A percentile compares a stretch with the other conserved stretches of the same genome.
Conservation (phyloP, 1,284 basidiomycete species). For the Puccinia coronata region DNA sequence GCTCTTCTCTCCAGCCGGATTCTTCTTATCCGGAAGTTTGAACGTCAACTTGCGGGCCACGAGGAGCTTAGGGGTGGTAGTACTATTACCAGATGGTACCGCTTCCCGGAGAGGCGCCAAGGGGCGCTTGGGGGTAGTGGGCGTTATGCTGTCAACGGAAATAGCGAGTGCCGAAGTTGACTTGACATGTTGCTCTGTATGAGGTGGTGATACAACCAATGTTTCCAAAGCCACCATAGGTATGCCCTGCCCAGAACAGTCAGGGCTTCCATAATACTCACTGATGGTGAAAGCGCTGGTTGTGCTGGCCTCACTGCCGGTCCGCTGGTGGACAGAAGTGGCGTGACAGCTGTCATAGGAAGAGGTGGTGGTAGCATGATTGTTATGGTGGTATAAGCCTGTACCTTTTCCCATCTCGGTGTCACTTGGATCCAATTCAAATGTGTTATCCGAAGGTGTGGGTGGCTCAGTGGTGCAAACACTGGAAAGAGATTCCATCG, state of each 20-base stretch:
- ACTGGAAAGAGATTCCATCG: conserved; percentile 34
- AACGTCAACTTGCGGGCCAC: conserved; percentile 27
- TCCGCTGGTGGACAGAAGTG: conserved; percentile 25
- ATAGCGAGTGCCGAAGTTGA: background rate
- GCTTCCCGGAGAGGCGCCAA: background rate
- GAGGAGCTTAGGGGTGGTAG: conserved; percentile 13
- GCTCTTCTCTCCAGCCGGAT: background rate
- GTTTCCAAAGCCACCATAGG: conserved; percentile 35
- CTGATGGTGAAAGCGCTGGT: conserved; percentile 44
- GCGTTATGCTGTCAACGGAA: background rate
- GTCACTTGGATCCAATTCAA: conserved; percentile 1
- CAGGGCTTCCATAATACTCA: conserved; percentile 47
- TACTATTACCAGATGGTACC: background rate
- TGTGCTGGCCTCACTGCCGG: conserved; percentile 35
- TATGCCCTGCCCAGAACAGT: conserved; percentile 27
- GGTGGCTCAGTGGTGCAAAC: conserved; percentile 25
- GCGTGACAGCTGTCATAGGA: background rate
- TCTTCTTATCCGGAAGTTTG: background rate
- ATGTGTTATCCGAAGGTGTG: conserved; percentile 35
- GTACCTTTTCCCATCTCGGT: background rate
- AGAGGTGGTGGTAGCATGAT: background rate
- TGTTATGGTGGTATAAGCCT: background rate
- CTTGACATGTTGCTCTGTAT: conserved; percentile 8
- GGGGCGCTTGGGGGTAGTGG: conserved; percentile 12
- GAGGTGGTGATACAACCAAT: conserved; percentile 25